These are phyloP conservation scores for Neofusicoccum kwambonambiense DNA, from an alignment of 2,329 filamentous ascomycete species.

Conservation along the genomic window DNA sequence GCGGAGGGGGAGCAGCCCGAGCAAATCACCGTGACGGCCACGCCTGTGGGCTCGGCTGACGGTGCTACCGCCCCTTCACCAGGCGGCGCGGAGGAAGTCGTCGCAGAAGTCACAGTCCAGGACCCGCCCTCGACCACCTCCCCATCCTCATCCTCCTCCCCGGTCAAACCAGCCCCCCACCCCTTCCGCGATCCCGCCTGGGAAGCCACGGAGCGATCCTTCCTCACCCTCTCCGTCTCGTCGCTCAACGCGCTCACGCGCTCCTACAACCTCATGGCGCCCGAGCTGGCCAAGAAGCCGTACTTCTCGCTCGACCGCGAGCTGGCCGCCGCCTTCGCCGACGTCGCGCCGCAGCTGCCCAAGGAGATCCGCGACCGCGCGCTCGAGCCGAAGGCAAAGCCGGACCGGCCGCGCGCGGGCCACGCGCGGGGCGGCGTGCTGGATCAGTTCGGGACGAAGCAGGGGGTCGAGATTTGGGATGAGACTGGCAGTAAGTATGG, in stretches of 20 bases:
- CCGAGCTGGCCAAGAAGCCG: slow-evolving; percentile 86
- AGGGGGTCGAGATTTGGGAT: slow-evolving; percentile 66
- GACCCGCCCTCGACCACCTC: background rate
- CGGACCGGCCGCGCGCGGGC: slow-evolving; percentile 30
- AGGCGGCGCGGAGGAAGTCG: background rate
- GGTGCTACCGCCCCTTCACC: slow-evolving; percentile 23
- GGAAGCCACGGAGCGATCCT: slow-evolving; percentile 69
- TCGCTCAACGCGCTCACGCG: slow-evolving; percentile 78
- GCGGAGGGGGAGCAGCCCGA: slow-evolving; percentile 20
- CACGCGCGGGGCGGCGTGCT: slow-evolving; percentile 56
- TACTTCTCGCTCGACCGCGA: slow-evolving; percentile 86
- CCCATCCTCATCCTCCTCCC: slow-evolving; percentile 12
- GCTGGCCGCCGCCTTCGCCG: slow-evolving; percentile 75
- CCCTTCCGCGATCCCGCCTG: slow-evolving; percentile 80
- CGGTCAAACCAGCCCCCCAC: slow-evolving; percentile 35
- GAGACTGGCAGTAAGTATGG: slow-evolving; percentile 76
- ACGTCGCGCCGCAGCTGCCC: slow-evolving; percentile 76
- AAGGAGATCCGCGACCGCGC: slow-evolving; percentile 71
- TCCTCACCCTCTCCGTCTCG: slow-evolving; percentile 72
- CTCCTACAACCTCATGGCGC: slow-evolving; percentile 93
- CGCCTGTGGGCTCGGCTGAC: slow-evolving; percentile 24
- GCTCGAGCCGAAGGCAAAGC: slow-evolving; percentile 36
- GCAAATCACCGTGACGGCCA: slow-evolving; percentile 39
- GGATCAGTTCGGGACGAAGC: slow-evolving; percentile 55
- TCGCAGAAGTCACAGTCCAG: background rate